phyloP scores from a whole-genome alignment of 2,329 filamentous ascomycete genomes.

The Fusarium sp. region DNA sequence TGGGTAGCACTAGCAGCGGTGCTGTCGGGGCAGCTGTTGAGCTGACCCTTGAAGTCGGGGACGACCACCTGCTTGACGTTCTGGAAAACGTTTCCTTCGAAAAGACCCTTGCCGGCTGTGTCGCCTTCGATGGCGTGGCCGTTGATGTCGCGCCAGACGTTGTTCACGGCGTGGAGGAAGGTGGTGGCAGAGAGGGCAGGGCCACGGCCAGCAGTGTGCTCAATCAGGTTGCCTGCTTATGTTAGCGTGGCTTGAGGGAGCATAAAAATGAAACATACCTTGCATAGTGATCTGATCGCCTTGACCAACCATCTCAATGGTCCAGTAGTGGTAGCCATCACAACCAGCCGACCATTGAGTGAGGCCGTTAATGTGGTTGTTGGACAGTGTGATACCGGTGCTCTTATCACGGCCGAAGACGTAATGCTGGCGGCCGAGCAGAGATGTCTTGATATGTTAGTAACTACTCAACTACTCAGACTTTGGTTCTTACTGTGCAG shows the following conservation, averaged over 20 bases:
- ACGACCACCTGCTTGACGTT: constrained; percentile 42
- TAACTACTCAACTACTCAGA: accelerated
- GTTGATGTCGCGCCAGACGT: constrained; percentile 46
- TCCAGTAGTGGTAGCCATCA: constrained; percentile 63
- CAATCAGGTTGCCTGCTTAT: constrained; percentile 22
- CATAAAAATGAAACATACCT: not conserved
- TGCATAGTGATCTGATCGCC: constrained; percentile 29
- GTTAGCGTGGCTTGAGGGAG: not conserved
- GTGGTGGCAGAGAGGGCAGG: constrained; percentile 48
- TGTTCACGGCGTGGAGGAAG: constrained; percentile 51
- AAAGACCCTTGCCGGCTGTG: constrained; percentile 43
- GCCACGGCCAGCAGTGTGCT: constrained; percentile 45
- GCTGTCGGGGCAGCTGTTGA: constrained; percentile 46
- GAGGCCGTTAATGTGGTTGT: constrained; percentile 60
- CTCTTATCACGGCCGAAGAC: constrained; percentile 37
- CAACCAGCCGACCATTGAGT: constrained; percentile 59
- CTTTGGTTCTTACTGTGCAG: constrained; percentile 17
- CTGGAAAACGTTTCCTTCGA: constrained; percentile 48
- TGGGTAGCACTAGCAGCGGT: constrained; percentile 22
- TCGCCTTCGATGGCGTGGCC: constrained; percentile 50
- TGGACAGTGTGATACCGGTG: constrained; percentile 59
- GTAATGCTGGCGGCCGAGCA: constrained; percentile 34
- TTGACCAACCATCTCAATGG: constrained; percentile 33
- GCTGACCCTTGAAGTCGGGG: constrained; percentile 40
- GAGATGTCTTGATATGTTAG: constrained; percentile 21